Conservation (phyloP, 164 flowering plant genomes). For the Aristolochia californica region DNA sequence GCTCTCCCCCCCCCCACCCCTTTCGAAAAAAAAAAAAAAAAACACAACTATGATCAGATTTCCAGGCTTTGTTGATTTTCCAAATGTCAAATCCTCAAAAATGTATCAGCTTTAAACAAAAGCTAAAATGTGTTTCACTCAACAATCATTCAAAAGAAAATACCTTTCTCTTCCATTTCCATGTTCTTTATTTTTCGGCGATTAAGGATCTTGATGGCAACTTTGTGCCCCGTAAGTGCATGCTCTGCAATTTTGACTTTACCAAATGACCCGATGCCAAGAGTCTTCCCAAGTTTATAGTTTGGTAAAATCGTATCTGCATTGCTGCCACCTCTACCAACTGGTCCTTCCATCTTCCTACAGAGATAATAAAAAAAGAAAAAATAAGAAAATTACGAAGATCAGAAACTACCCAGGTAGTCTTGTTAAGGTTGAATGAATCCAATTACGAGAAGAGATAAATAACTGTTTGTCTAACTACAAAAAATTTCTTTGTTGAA, state of each 20-base stretch:
- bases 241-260: constrained; percentile 84
- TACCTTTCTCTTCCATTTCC: constrained; percentile 86
- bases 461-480: too few species aligned
- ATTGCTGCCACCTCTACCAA: constrained; percentile 23
- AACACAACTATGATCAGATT: too few species aligned
- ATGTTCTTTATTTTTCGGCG: constrained; percentile 60
- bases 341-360: constrained; percentile 49
- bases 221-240: constrained; percentile 62
- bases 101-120: too few species aligned
- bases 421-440: too few species aligned
- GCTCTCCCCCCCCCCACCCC: too few species aligned
- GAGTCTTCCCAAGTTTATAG: constrained; percentile 69
- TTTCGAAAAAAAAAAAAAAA: too few species aligned
- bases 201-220: constrained; percentile 70
- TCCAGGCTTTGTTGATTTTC: too few species aligned
- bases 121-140: not conserved
- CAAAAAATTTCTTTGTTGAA: too few species aligned
- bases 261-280: constrained; percentile 83
- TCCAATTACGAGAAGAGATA: too few species aligned
- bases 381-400: too few species aligned
- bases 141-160: not conserved
- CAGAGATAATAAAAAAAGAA: not conserved
- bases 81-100: too few species aligned
- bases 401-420: too few species aligned
- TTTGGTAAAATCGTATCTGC: constrained; percentile 39